These are phyloP conservation scores for maize (Zea mays) DNA, from an alignment of 176 grass and related monocot genomes.

Conservation along the genomic window DNA sequence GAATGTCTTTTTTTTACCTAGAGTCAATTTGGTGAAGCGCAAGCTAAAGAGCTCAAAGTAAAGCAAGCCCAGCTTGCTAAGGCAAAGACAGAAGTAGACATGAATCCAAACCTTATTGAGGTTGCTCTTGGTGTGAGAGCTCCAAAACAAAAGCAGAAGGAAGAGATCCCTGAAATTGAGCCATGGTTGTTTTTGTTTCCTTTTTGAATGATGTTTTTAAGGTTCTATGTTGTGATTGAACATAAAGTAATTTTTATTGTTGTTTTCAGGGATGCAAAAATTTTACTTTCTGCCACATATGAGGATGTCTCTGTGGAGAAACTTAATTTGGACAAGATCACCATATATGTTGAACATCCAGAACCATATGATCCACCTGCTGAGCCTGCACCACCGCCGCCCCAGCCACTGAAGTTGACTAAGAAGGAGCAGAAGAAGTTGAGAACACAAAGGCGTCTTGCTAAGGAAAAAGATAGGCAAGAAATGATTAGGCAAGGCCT, in stretches of 20 bases:
- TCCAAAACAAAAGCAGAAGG: constrained; percentile 81
- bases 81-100: constrained; percentile 83
- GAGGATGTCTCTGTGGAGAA: constrained; percentile 61
- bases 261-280: constrained; percentile 74
- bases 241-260: constrained; percentile 6
- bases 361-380: constrained; percentile 85
- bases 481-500: constrained; percentile 99
- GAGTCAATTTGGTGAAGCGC: constrained; percentile 99
- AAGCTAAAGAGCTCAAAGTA: constrained; percentile 84
- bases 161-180: constrained; percentile 93
- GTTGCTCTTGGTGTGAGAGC: constrained; percentile 57
- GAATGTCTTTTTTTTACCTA: constrained; percentile 37
- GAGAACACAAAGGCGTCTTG: constrained; percentile 90
- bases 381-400: constrained; percentile 76
- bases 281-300: constrained; percentile 57
- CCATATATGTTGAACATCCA: constrained; percentile 88
- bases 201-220: constrained; percentile 12
- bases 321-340: constrained; percentile 86
- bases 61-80: constrained; percentile 94
- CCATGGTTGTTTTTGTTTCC: constrained; percentile 77
- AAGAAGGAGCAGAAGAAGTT: constrained; percentile 98
- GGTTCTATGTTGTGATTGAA: constrained; percentile 4
- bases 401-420: constrained; percentile 91
- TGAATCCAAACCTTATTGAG: constrained; percentile 93
- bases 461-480: constrained; percentile 97